Evolutionary conservation across 768 basidiomycete species (phyloP).

Genomic region (Calvatia gigantea): DNA sequence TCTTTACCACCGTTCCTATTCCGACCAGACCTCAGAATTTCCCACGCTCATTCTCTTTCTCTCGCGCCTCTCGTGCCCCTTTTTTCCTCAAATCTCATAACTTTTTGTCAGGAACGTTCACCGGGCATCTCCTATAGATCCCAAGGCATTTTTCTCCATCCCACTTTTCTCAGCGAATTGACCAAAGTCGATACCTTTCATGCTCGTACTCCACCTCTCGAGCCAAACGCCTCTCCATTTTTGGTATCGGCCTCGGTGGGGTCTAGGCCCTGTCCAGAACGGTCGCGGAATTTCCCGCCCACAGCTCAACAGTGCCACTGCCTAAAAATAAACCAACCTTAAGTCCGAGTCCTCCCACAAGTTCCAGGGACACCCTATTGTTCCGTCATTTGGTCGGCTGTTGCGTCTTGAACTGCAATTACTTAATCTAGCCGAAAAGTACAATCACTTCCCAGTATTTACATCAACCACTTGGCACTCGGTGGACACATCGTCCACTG

Average conservation of each 20-base stretch:
- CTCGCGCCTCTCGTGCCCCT: neutral
- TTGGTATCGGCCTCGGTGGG: neutral
- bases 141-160: neutral
- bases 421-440: too few relatives aligned
- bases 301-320: neutral
- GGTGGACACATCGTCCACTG: too few relatives aligned
- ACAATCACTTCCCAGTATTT: too few relatives aligned
- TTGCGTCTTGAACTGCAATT: too few relatives aligned
- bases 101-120: too few relatives aligned
- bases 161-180: neutral
- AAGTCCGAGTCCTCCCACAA: neutral
- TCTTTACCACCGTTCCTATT: neutral
- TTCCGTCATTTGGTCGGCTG: neutral
- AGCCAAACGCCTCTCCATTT: neutral
- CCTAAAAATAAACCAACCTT: neutral
- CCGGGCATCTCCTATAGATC: neutral
- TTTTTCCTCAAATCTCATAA: neutral
- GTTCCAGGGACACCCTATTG: neutral
- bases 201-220: neutral
- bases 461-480: too few relatives aligned
- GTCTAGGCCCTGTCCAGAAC: neutral
- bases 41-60: slow-evolving; percentile 5
- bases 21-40: slow-evolving; percentile 1
- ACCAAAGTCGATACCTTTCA: neutral
- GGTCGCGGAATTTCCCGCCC: neutral